Evolutionary conservation across 805 yeast genomes (phyloP).

Genomic region (Yamadazyma philogaea): DNA sequence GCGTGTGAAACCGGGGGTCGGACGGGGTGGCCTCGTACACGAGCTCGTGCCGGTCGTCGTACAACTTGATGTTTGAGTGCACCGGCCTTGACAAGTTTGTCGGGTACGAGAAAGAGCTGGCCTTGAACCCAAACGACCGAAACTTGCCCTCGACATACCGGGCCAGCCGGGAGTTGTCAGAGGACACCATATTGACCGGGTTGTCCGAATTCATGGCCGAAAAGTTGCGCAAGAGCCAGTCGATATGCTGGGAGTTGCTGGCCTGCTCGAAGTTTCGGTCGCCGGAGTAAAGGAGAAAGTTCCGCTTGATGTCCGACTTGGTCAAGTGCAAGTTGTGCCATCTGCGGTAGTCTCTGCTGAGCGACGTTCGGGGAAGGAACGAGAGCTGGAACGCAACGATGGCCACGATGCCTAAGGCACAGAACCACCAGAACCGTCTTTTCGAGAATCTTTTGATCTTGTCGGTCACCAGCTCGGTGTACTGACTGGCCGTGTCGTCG

Average conservation of each 20-base stretch:
- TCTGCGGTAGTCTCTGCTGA: slow-evolving; percentile 75
- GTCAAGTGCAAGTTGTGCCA: slow-evolving; percentile 66
- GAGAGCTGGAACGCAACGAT: slow-evolving; percentile 58
- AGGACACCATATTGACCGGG: slow-evolving; percentile 22
- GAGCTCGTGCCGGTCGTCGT: slow-evolving; percentile 19
- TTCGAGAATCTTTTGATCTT: slow-evolving; percentile 20
- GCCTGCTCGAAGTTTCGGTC: slow-evolving; percentile 19
- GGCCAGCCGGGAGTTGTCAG: slow-evolving; percentile 25
- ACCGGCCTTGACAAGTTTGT: slow-evolving; percentile 21
- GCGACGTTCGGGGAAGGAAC: slow-evolving; percentile 81
- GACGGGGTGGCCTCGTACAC: slow-evolving; percentile 25
- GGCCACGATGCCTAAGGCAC: slow-evolving; percentile 49
- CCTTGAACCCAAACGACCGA: slow-evolving; percentile 25
- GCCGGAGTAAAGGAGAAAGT: slow-evolving; percentile 43
- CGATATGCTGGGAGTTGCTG: slow-evolving; percentile 25
- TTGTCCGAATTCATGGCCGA: slow-evolving; percentile 21
- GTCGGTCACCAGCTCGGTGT: slow-evolving; percentile 8
- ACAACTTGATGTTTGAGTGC: slow-evolving; percentile 23
- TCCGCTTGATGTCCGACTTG: slow-evolving; percentile 64
- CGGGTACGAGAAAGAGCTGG: slow-evolving; percentile 17
- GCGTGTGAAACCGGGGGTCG: slow-evolving; percentile 19
- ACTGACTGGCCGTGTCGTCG: background rate
- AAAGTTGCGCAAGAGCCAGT: slow-evolving; percentile 27
- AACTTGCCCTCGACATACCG: slow-evolving; percentile 25
- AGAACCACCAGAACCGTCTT: slow-evolving; percentile 45